Percentiles rank a stretch among this genome's conserved stretches.
Evolutionary conservation across 2,329 filamentous ascomycete species (phyloP).

Genomic region (Aspergillus costaricaensis): DNA sequence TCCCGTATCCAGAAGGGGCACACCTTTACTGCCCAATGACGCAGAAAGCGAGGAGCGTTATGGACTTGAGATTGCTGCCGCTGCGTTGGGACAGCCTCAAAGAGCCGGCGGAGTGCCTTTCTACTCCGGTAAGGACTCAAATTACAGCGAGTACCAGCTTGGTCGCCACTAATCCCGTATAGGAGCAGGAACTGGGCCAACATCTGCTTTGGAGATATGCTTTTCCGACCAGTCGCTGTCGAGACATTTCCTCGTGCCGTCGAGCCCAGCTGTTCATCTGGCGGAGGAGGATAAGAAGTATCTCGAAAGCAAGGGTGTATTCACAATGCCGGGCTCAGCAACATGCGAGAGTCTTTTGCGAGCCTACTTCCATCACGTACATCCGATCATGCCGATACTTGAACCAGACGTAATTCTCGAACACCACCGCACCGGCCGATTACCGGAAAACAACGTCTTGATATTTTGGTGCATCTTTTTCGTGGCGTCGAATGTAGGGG

Average conservation of each 20-base stretch:
- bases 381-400: conserved; percentile 42
- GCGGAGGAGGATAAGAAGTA: conserved; percentile 24
- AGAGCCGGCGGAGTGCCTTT: conserved; percentile 26
- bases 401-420: conserved; percentile 34
- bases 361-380: conserved; percentile 42
- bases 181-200: conserved; percentile 28
- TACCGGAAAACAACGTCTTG: conserved; percentile 36
- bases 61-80: conserved; percentile 28
- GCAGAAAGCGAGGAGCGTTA: conserved; percentile 22
- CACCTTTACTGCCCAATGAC: too few relatives aligned
- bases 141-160: too few relatives aligned
- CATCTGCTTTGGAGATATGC: conserved; percentile 24
- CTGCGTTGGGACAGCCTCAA: conserved; percentile 23
- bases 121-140: conserved; percentile 23
- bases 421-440: conserved; percentile 29
- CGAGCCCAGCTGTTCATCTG: conserved; percentile 14
- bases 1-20: too few relatives aligned
- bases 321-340: conserved; percentile 32
- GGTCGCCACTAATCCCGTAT: too few relatives aligned
- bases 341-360: conserved; percentile 35
- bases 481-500: conserved; percentile 36
- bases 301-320: conserved; percentile 38
- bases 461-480: conserved; percentile 46
- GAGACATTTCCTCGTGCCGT: conserved; percentile 24
- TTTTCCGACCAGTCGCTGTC: conserved; percentile 21